These are phyloP conservation scores for Exophiala mesophila DNA, from an alignment of 2,329 filamentous ascomycete species.

Conservation along the genomic window DNA sequence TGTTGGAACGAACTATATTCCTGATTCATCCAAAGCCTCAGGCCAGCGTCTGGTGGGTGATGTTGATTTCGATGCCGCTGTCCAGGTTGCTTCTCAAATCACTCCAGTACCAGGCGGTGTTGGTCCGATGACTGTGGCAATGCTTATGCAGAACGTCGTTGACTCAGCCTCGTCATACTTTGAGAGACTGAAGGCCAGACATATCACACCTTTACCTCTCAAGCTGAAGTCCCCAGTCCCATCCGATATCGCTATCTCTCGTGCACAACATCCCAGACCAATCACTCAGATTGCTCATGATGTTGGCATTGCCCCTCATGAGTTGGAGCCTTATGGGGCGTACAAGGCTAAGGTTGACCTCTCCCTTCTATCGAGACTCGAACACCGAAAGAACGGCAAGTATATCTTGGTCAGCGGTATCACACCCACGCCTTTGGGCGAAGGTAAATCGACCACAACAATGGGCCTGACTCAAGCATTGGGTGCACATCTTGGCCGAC, in stretches of 20 bases:
- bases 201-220: constrained; percentile 75
- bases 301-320: constrained; percentile 78
- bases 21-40: constrained; percentile 84
- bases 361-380: constrained; percentile 71
- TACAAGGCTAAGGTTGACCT: constrained; percentile 96
- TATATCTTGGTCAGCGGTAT: constrained; percentile 95
- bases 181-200: constrained; percentile 73
- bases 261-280: constrained; percentile 83
- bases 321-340: constrained; percentile 89
- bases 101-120: constrained; percentile 96
- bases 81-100: constrained; percentile 82
- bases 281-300: constrained; percentile 82
- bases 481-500: constrained; percentile 76
- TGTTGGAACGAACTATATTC: constrained; percentile 93
- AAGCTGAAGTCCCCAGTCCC: constrained; percentile 76
- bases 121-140: constrained; percentile 97
- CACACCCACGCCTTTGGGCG: constrained; percentile 90
- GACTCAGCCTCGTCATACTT: constrained; percentile 78
- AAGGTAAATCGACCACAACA: constrained; percentile 97
- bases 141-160: constrained; percentile 94
- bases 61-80: constrained; percentile 83
- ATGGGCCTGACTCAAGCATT: constrained; percentile 92
- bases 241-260: constrained; percentile 91
- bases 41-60: constrained; percentile 90
- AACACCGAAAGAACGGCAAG: constrained; percentile 80